Evolutionary conservation across 2,329 filamentous ascomycete genomes (phyloP).

Genomic region (Hypoxylon sp.): DNA sequence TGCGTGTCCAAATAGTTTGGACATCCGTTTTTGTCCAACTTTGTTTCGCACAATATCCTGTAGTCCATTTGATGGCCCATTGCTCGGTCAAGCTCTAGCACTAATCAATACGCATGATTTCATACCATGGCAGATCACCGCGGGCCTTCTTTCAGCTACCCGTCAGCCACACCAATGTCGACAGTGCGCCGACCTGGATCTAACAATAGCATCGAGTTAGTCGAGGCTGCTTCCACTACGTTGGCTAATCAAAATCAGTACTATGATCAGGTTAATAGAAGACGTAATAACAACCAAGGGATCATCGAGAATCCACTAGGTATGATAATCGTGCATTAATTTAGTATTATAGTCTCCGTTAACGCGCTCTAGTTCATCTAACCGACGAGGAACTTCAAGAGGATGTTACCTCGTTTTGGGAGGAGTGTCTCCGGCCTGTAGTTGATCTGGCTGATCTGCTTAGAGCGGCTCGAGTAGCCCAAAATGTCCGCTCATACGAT

Average conservation of each 20-base stretch:
- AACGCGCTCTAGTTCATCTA: slow-evolving; percentile 53
- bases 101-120: background rate
- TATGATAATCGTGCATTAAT: slow-evolving; percentile 25
- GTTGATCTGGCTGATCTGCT: slow-evolving; percentile 54
- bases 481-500: slow-evolving; percentile 59
- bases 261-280: slow-evolving; percentile 47
- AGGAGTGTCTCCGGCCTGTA: slow-evolving; percentile 46
- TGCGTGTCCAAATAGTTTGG: slow-evolving; percentile 6
- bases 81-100: background rate
- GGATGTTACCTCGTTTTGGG: slow-evolving; percentile 56
- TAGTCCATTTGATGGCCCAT: background rate
- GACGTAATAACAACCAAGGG: slow-evolving; percentile 54
- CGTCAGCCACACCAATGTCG: slow-evolving; percentile 5
- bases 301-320: slow-evolving; percentile 58
- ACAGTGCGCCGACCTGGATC: slow-evolving; percentile 22
- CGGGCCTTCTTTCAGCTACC: slow-evolving; percentile 17
- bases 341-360: background rate
- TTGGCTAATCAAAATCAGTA: slow-evolving; percentile 39
- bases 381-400: slow-evolving; percentile 57
- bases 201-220: slow-evolving; percentile 30
- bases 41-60: slow-evolving; percentile 8
- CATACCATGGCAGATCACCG: slow-evolving; percentile 34
- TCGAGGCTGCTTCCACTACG: slow-evolving; percentile 9
- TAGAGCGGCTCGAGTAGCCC: slow-evolving; percentile 59
- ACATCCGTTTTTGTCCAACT: slow-evolving; percentile 1